Evolutionary conservation across 768 basidiomycete genomes (phyloP).

Genomic region (Pleurotus tuber-regium): DNA sequence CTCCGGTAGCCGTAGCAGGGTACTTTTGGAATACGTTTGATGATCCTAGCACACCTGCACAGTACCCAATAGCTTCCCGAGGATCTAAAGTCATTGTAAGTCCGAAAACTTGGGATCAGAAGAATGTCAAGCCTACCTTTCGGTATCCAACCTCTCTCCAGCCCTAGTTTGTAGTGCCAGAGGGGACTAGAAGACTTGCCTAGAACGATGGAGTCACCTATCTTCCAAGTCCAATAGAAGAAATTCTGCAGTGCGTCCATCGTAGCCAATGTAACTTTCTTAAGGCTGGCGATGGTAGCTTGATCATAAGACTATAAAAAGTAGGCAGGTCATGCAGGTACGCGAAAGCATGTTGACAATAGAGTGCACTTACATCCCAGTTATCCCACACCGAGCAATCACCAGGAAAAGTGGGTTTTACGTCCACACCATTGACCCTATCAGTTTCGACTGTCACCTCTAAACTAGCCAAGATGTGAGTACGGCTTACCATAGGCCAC

Average conservation of each 20-base stretch:
- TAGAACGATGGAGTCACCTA: conserved; percentile 72
- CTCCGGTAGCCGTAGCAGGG: conserved; percentile 70
- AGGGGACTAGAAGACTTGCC: conserved; percentile 70
- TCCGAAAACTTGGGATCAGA: too few species aligned
- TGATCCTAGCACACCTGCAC: conserved; percentile 34
- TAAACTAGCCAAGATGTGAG: too few species aligned
- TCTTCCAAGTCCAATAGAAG: conserved; percentile 98
- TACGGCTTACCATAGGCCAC: conserved; percentile 59
- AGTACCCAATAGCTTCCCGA: conserved; percentile 44
- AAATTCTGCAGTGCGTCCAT: conserved; percentile 93
- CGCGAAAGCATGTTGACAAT: too few species aligned
- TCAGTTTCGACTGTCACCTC: too few species aligned
- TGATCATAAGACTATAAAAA: conserved; percentile 55
- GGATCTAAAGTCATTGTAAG: too few species aligned
- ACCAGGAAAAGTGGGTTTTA: conserved; percentile 29
- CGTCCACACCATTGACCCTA: conserved; percentile 48
- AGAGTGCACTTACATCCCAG: conserved; percentile 43
- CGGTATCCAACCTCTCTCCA: conserved; percentile 86
- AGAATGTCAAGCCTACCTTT: conserved; percentile 58
- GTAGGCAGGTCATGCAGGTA: too few species aligned
- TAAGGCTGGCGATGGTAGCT: conserved; percentile 54
- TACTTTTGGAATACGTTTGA: conserved; percentile 50
- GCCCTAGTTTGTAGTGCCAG: conserved; percentile 89
- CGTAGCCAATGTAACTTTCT: conserved; percentile 67
- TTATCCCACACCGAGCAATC: conserved; percentile 42